Conservation (phyloP, 2,329 filamentous ascomycete genomes). For the Claviceps lovelessii region DNA sequence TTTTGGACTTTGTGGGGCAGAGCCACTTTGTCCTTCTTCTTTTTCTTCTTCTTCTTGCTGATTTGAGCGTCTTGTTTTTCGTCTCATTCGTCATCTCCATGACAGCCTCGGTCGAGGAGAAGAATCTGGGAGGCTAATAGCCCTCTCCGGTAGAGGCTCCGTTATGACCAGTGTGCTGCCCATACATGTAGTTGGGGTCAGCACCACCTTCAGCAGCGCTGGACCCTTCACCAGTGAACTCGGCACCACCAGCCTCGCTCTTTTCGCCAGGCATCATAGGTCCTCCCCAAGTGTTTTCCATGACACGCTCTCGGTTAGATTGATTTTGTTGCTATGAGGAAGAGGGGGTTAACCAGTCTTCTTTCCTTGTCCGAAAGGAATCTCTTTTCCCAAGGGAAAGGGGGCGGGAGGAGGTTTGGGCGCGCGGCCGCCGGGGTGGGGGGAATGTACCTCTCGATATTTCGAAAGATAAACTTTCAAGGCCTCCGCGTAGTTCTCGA, state of each 20-base stretch:
- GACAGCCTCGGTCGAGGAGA: not conserved
- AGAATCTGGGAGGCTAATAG: slow-evolving; percentile 23
- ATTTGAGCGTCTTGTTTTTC: not conserved
- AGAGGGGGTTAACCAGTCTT: not conserved
- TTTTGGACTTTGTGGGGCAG: not conserved
- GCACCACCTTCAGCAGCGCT: slow-evolving; percentile 26
- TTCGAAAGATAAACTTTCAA: slow-evolving; percentile 96
- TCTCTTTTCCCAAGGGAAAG: not conserved
- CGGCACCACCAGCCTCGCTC: slow-evolving; percentile 19
- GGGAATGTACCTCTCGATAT: slow-evolving; percentile 75
- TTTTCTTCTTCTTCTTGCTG: not conserved
- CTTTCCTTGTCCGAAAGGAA: not conserved
- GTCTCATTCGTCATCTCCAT: not conserved
- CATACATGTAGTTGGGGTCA: slow-evolving; percentile 37
- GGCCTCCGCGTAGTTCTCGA: slow-evolving; percentile 97
- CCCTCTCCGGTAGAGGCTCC: slow-evolving; percentile 38
- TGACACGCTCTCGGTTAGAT: slow-evolving; percentile 24
- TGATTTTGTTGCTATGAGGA: slow-evolving; percentile 25
- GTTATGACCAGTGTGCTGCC: slow-evolving; percentile 41
- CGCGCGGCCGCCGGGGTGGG: not conserved
- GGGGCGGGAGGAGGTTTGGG: not conserved
- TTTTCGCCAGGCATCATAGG: slow-evolving; percentile 21
- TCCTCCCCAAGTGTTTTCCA: slow-evolving; percentile 21
- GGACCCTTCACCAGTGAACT: slow-evolving; percentile 29
- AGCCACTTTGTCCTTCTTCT: not conserved